phyloP scores from a whole-genome alignment of 306 rosid genomes.

The Urtica urens region DNA sequence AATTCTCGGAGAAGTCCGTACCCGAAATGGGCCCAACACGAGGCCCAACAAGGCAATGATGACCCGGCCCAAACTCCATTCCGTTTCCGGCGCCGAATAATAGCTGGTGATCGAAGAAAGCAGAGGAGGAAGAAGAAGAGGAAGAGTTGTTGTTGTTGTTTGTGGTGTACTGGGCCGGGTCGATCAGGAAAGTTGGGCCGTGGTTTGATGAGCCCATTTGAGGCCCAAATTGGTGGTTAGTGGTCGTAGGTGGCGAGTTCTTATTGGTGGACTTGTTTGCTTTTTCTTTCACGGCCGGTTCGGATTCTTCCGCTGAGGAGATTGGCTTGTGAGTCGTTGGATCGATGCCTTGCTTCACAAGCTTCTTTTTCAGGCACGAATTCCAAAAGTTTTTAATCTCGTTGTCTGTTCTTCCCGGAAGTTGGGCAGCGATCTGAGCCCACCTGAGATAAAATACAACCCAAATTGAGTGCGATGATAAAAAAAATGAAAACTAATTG shows the following conservation, averaged over 20 bases:
- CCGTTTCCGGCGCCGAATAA: no score
- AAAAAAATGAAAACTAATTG: neutral
- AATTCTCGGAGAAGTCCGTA: constrained; percentile 59
- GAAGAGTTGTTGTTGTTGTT: constrained; percentile 17
- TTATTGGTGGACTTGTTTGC: constrained; percentile 11
- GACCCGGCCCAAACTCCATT: no score
- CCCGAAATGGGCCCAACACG: no score
- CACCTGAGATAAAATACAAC: constrained; percentile 37
- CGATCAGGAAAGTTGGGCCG: constrained; percentile 44
- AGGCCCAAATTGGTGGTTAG: constrained; percentile 17
- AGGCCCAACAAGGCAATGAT: no score
- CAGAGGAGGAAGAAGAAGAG: neutral
- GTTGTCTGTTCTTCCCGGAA: constrained; percentile 94
- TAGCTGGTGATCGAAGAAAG: no score
- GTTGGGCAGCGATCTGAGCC: constrained; percentile 94
- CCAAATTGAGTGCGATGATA: constrained; percentile 8
- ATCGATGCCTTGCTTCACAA: constrained; percentile 88
- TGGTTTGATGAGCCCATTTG: constrained; percentile 29
- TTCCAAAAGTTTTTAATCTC: constrained; percentile 96
- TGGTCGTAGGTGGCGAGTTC: constrained; percentile 3
- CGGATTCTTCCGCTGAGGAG: constrained; percentile 21
- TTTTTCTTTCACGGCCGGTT: constrained; percentile 13
- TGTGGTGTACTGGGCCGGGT: constrained; percentile 25
- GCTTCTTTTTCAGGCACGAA: constrained; percentile 87
- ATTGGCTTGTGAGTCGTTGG: constrained; percentile 81